phyloP scores from a whole-genome alignment of 2,329 filamentous ascomycete species.

The Ploettnerulaceae sp. region DNA sequence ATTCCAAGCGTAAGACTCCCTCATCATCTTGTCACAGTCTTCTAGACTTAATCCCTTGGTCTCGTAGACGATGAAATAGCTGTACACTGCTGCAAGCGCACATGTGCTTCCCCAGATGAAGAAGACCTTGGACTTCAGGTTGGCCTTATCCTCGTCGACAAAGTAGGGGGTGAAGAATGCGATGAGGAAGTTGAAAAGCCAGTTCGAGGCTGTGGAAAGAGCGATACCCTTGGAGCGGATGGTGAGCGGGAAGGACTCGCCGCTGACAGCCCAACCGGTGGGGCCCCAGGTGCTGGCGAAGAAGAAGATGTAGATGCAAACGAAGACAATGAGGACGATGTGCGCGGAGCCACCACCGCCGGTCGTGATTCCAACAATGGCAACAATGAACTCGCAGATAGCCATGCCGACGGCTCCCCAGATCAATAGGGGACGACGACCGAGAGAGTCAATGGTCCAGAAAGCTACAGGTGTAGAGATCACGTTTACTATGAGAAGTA shows the following conservation, averaged over 20 bases:
- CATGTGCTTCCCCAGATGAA: slow-evolving; percentile 59
- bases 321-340: slow-evolving; percentile 40
- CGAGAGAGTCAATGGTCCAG: slow-evolving; percentile 75
- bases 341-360: slow-evolving; percentile 53
- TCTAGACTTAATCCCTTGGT: slow-evolving; percentile 69
- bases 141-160: slow-evolving; percentile 47
- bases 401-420: slow-evolving; percentile 76
- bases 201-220: slow-evolving; percentile 81
- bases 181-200: slow-evolving; percentile 75
- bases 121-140: slow-evolving; percentile 29
- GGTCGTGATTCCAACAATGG: slow-evolving; percentile 47
- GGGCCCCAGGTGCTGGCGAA: slow-evolving; percentile 77
- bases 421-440: slow-evolving; percentile 74
- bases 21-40: slow-evolving; percentile 58
- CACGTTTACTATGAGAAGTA: slow-evolving; percentile 61
- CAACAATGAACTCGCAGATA: slow-evolving; percentile 80
- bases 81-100: slow-evolving; percentile 47
- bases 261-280: slow-evolving; percentile 71
- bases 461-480: slow-evolving; percentile 73
- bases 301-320: slow-evolving; percentile 83
- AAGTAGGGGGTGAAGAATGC: slow-evolving; percentile 69
- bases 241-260: slow-evolving; percentile 82
- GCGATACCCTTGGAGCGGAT: slow-evolving; percentile 74
- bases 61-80: slow-evolving; percentile 54
- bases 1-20: slow-evolving; percentile 1